Evolutionary conservation across 345 rosid species (phyloP), one percentile per base, ranked within the genome.

Genomic region (Populus simonii): DNA sequence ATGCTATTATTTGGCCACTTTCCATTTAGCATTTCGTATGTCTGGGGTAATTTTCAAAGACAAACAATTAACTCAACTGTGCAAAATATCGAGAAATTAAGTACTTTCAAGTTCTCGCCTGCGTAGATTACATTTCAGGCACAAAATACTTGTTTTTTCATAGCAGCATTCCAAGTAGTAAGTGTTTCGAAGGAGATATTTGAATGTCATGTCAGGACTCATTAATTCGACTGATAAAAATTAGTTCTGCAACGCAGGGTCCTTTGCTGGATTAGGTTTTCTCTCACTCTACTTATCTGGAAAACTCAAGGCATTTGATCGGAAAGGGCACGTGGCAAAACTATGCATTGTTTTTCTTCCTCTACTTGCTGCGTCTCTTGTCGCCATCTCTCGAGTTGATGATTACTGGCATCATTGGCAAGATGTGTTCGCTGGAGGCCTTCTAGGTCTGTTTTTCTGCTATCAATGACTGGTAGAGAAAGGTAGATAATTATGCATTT

Each of bases 331-430:
- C 43, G 87, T 92, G 16, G 92, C 93, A 8, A 94, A 91, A 83
- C 91, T 92, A 8, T 94, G 97, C 82, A 55, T 92, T 8, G 81
- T 89, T 16, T 18, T 91, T 67, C 80, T 89, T 53, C 98, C 97
- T 29, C 78, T 91, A 5, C 91, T 94, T 0, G 85, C 80, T 0
- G 94, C 97, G 68, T 85, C 92, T 49, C 97, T 94, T 4, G 92
- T 94, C 15, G 97, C 87, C 31, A 45, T 92, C 70, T 94, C 98
- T 23, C 92, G 97, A 27, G 96, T 94, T 35, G 94, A 90, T 83
- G 96, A 94, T 81, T 92, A 94, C 38, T 81, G 92, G 94, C 98
- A 92, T 70, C 97, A 94, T 27, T 94, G 97, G 98, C 89, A 91
- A 66, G 97, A 92, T 63, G 96, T 94, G 23, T 89, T 92, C 31